phyloP scores from a whole-genome alignment of 1,139 yeast species.

The Sugiyamaella novakii region DNA sequence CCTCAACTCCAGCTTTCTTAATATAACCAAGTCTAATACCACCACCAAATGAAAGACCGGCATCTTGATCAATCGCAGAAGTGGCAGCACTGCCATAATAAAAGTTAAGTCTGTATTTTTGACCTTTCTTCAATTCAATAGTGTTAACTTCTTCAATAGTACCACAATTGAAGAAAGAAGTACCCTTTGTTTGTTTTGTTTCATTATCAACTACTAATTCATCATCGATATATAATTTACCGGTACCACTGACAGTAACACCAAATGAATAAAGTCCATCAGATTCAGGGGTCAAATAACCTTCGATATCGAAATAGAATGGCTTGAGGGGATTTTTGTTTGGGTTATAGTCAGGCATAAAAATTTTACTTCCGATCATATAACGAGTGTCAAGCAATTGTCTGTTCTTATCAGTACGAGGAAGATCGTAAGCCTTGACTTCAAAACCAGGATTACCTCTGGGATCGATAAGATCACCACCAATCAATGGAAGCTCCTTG shows the following conservation, averaged over 20 bases:
- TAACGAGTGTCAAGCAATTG: slow-evolving; percentile 44
- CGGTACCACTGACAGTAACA: slow-evolving; percentile 55
- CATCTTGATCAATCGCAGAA: slow-evolving; percentile 35
- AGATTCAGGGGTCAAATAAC: slow-evolving; percentile 50
- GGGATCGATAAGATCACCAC: slow-evolving; percentile 33
- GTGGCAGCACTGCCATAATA: slow-evolving; percentile 59
- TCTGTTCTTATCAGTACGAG: slow-evolving; percentile 43
- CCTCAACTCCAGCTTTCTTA: slow-evolving; percentile 27
- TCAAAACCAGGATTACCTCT: slow-evolving; percentile 50
- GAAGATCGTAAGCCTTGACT: slow-evolving; percentile 48
- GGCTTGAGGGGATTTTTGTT: slow-evolving; percentile 36
- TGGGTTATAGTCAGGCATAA: slow-evolving; percentile 53
- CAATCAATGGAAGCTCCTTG: slow-evolving; percentile 40
- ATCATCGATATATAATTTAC: slow-evolving; percentile 54
- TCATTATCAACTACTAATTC: slow-evolving; percentile 59
- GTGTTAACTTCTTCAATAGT: slow-evolving; percentile 52
- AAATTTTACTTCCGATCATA: slow-evolving; percentile 45
- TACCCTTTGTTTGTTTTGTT: slow-evolving; percentile 54
- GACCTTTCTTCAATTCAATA: slow-evolving; percentile 47
- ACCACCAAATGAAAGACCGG: slow-evolving; percentile 46
- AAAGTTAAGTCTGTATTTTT: slow-evolving; percentile 48
- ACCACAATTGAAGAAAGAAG: slow-evolving; percentile 55
- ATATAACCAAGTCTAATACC: slow-evolving; percentile 31
- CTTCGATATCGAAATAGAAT: slow-evolving; percentile 52
- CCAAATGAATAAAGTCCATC: slow-evolving; percentile 57